Conservation (phyloP, 2,329 filamentous ascomycete genomes). For the Fulvia fulva region DNA sequence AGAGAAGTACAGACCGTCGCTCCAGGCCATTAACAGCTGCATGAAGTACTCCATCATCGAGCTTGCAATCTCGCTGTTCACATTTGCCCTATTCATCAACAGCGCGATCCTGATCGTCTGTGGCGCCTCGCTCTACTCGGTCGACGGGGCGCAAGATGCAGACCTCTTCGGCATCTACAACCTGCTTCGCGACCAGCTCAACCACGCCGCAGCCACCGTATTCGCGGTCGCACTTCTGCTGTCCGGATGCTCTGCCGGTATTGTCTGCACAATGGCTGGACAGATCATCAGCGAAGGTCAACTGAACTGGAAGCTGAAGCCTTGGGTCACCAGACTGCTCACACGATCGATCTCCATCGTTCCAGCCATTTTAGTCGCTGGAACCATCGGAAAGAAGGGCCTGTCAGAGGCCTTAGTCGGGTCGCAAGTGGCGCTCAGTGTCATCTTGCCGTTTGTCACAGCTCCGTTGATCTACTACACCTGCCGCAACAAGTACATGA, state of each 20-base stretch:
- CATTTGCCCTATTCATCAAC: slow-evolving; percentile 43
- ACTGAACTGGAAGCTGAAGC: slow-evolving; percentile 66
- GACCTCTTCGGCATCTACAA: slow-evolving; percentile 81
- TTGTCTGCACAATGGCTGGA: slow-evolving; percentile 83
- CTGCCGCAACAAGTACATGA: slow-evolving; percentile 75
- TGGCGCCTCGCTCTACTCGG: slow-evolving; percentile 68
- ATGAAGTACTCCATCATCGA: slow-evolving; percentile 41
- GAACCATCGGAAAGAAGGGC: slow-evolving; percentile 66
- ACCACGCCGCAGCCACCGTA: slow-evolving; percentile 72
- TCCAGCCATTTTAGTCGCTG: slow-evolving; percentile 79
- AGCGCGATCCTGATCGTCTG: slow-evolving; percentile 49
- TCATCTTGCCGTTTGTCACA: slow-evolving; percentile 77
- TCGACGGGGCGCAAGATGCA: slow-evolving; percentile 56
- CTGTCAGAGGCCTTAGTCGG: slow-evolving; percentile 69
- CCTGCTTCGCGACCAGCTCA: slow-evolving; percentile 65
- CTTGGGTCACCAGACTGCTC: slow-evolving; percentile 74
- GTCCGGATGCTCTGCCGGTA: slow-evolving; percentile 75
- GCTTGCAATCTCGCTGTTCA: slow-evolving; percentile 39
- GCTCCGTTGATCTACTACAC: slow-evolving; percentile 85
- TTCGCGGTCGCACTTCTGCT: slow-evolving; percentile 78
- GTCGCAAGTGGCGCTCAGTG: slow-evolving; percentile 71
- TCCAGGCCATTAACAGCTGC: slow-evolving; percentile 38
- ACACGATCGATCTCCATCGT: slow-evolving; percentile 78
- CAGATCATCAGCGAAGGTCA: slow-evolving; percentile 88
- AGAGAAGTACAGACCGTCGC: slow-evolving; percentile 37